phyloP scores from a whole-genome alignment of 768 basidiomycete genomes.

The Boletellus sp. region DNA sequence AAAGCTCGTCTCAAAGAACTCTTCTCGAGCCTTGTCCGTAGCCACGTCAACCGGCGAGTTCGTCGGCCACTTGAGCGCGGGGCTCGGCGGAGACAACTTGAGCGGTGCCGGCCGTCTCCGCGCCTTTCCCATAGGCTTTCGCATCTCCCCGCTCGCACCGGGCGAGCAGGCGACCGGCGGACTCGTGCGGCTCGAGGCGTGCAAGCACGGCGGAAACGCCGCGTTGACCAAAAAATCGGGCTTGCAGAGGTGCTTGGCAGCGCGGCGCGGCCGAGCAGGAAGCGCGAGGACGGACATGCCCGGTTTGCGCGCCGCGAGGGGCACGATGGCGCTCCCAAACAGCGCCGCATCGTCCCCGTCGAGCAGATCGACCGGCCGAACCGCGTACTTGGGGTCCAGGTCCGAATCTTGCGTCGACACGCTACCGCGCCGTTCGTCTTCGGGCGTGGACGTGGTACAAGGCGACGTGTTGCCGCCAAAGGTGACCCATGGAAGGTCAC shows the following conservation, averaged over 20 bases:
- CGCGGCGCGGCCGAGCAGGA: constrained; percentile 33
- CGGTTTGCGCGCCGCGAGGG: constrained; percentile 29
- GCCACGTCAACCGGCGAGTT: constrained; percentile 38
- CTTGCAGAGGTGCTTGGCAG: constrained; percentile 37
- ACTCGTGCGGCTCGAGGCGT: constrained; percentile 10
- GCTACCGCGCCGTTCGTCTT: constrained; percentile 41
- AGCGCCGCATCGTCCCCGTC: constrained; percentile 35
- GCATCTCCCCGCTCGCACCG: neutral
- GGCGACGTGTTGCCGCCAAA: constrained; percentile 33
- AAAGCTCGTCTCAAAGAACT: constrained; percentile 47
- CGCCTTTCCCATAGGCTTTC: constrained; percentile 26
- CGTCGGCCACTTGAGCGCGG: constrained; percentile 29
- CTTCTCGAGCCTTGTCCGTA: constrained; percentile 32
- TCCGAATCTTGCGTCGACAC: constrained; percentile 53
- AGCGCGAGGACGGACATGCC: constrained; percentile 35
- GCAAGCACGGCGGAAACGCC: constrained; percentile 20
- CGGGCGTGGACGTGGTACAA: neutral
- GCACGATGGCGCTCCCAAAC: constrained; percentile 27
- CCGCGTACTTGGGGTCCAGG: constrained; percentile 46
- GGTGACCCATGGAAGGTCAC: constrained; percentile 43
- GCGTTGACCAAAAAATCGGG: constrained; percentile 34
- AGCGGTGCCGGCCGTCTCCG: constrained; percentile 44
- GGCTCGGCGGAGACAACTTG: constrained; percentile 34
- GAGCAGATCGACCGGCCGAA: constrained; percentile 34
- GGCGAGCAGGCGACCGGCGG: constrained; percentile 7